A percentile compares a stretch with the other conserved stretches of the same genome.
Conservation (phyloP, 2,329 filamentous ascomycete species). For the Mariannaea sp. region DNA sequence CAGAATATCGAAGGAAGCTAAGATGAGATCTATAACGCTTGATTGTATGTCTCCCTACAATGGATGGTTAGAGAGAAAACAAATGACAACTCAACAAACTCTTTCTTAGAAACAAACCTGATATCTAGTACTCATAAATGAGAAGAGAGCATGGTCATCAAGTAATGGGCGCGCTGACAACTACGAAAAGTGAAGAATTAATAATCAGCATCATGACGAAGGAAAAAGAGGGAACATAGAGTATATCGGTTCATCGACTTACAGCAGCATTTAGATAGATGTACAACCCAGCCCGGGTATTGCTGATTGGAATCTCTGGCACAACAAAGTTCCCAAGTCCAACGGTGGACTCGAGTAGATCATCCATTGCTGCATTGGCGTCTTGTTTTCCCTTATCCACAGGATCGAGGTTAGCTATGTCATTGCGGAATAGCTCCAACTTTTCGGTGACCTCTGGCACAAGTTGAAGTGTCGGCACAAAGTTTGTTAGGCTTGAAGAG, state of each 20-base stretch:
- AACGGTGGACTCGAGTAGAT: slow-evolving; percentile 61
- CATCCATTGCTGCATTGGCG: slow-evolving; percentile 57
- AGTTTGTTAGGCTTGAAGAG: slow-evolving; percentile 55
- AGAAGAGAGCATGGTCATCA: slow-evolving; percentile 78
- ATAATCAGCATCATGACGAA: slow-evolving; percentile 24
- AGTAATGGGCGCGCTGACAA: slow-evolving; percentile 81
- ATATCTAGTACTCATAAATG: slow-evolving; percentile 83
- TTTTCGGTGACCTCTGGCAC: slow-evolving; percentile 58
- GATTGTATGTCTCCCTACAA: slow-evolving; percentile 75
- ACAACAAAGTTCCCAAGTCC: slow-evolving; percentile 60
- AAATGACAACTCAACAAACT: neutral
- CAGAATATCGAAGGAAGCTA: slow-evolving; percentile 87
- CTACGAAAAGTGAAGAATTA: too few species aligned
- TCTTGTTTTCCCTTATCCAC: slow-evolving; percentile 56
- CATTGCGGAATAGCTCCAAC: slow-evolving; percentile 62
- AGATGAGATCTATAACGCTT: slow-evolving; percentile 79
- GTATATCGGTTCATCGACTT: slow-evolving; percentile 39
- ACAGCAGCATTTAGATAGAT: slow-evolving; percentile 84
- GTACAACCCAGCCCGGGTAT: slow-evolving; percentile 82
- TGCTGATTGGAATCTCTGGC: slow-evolving; percentile 70
- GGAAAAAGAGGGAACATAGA: too few species aligned
- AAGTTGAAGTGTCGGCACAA: slow-evolving; percentile 62
- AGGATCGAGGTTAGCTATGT: slow-evolving; percentile 62
- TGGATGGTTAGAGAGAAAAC: slow-evolving; percentile 11
- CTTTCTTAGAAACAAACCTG: slow-evolving; percentile 57